Evolutionary conservation across 73 alveolate genomes (phyloP).

Genomic region (Symbiodinium natans): DNA sequence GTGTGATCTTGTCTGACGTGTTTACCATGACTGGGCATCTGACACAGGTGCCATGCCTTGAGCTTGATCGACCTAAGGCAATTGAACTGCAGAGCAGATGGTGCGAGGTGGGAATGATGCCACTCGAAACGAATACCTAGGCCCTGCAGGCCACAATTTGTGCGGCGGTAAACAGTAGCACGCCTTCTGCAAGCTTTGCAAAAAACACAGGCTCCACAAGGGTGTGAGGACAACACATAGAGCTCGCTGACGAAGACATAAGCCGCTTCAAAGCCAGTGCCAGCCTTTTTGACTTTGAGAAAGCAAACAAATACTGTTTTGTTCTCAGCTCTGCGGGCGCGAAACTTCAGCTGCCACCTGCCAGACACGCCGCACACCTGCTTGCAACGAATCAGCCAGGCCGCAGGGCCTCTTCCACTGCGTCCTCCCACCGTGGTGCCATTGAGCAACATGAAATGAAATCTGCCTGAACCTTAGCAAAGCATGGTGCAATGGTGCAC

Average conservation of each 20-base stretch:
- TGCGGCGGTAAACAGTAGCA: background rate
- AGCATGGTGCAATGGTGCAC: background rate
- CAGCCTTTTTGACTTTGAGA: conserved; percentile 10
- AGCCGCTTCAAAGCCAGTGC: conserved; percentile 86
- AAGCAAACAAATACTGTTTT: background rate
- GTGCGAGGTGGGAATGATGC: no score
- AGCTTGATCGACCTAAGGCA: conserved; percentile 60
- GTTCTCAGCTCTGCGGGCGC: background rate
- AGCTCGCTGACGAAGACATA: conserved; percentile 75
- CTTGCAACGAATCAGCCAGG: background rate
- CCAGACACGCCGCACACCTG: background rate
- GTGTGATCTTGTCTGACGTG: background rate
- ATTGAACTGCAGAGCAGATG: no score
- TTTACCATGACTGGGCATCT: no score
- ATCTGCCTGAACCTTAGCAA: conserved; percentile 57
- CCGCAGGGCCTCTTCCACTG: conserved; percentile 58
- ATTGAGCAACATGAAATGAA: conserved; percentile 51
- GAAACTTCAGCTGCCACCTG: conserved; percentile 8
- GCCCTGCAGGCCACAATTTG: background rate
- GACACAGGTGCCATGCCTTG: conserved; percentile 80
- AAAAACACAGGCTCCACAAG: background rate
- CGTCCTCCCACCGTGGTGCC: conserved; percentile 89
- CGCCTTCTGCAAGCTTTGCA: background rate
- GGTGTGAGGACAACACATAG: background rate
- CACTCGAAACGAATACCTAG: no score